Evolutionary conservation across 2,329 filamentous ascomycete genomes (phyloP).

Genomic region (Penicillium sp.): DNA sequence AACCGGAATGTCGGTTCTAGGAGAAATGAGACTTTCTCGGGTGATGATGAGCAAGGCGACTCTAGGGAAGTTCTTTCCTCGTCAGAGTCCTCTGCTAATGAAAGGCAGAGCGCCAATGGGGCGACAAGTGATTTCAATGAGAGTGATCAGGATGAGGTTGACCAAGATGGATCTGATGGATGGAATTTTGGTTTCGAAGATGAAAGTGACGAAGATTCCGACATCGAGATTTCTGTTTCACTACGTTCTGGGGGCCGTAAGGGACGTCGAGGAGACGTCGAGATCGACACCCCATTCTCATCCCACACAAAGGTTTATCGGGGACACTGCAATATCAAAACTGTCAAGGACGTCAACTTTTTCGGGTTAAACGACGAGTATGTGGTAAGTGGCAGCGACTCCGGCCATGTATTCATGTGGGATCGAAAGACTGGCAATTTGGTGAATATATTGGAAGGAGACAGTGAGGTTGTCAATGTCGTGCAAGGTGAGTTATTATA

Average conservation of each 20-base stretch:
- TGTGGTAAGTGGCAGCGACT: slow-evolving; percentile 66
- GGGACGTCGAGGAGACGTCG: slow-evolving; percentile 51
- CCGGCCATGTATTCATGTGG: slow-evolving; percentile 68
- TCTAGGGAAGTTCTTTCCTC: neutral
- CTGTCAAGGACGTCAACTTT: slow-evolving; percentile 69
- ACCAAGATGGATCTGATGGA: slow-evolving; percentile 33
- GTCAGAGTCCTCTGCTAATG: neutral
- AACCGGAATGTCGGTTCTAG: neutral
- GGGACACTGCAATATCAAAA: slow-evolving; percentile 67
- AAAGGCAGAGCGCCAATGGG: slow-evolving; percentile 12
- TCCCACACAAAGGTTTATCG: slow-evolving; percentile 58
- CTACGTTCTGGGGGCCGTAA: slow-evolving; percentile 53
- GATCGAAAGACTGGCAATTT: slow-evolving; percentile 61
- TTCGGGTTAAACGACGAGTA: slow-evolving; percentile 68
- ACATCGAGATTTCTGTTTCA: slow-evolving; percentile 34
- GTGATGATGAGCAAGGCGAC: neutral
- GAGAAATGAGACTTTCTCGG: neutral
- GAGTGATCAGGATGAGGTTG: slow-evolving; percentile 28
- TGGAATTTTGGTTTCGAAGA: slow-evolving; percentile 33
- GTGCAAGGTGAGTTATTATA: slow-evolving; percentile 52
- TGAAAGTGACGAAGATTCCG: slow-evolving; percentile 33
- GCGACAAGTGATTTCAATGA: slow-evolving; percentile 20
- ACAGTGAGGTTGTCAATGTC: slow-evolving; percentile 70
- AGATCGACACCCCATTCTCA: slow-evolving; percentile 55
- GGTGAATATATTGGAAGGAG: slow-evolving; percentile 65